phyloP scores from a whole-genome alignment of 208 protist genomes.

The Acanthamoeba royreba region DNA sequence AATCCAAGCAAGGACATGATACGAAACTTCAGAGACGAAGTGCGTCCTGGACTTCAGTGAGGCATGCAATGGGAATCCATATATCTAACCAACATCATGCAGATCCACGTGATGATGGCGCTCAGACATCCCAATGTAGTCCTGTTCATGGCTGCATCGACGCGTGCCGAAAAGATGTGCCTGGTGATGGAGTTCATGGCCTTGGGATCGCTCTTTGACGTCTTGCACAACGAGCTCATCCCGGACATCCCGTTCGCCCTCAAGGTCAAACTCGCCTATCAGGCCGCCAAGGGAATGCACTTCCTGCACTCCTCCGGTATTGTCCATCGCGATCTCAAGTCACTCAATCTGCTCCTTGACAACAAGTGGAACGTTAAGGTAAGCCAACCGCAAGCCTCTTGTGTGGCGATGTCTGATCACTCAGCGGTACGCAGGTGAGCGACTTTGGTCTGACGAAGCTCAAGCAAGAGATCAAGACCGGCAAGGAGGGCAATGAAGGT shows the following conservation, averaged over 20 bases:
- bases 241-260: background rate
- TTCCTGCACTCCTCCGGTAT: background rate
- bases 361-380: conserved; percentile 32
- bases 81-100: too few species aligned
- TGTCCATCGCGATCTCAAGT: conserved; percentile 16
- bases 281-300: conserved; percentile 1
- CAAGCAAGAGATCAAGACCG: conserved; percentile 25
- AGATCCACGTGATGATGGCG: conserved; percentile 62
- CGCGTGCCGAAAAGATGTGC: background rate
- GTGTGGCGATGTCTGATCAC: background rate
- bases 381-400: background rate
- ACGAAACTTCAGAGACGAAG: conserved; percentile 60
- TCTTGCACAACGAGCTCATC: background rate
- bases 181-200: conserved; percentile 29
- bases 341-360: conserved; percentile 30
- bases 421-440: background rate
- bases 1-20: conserved; percentile 48
- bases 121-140: conserved; percentile 66
- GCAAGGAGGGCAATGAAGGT: background rate
- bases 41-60: too few species aligned
- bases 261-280: conserved; percentile 14
- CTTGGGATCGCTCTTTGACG: background rate
- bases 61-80: too few species aligned
- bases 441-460: conserved; percentile 34
- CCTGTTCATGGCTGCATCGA: conserved; percentile 68